These are phyloP conservation scores for Cercophora newfieldiana DNA, from an alignment of 495 filamentous ascomycete genomes.

Conservation along the genomic window DNA sequence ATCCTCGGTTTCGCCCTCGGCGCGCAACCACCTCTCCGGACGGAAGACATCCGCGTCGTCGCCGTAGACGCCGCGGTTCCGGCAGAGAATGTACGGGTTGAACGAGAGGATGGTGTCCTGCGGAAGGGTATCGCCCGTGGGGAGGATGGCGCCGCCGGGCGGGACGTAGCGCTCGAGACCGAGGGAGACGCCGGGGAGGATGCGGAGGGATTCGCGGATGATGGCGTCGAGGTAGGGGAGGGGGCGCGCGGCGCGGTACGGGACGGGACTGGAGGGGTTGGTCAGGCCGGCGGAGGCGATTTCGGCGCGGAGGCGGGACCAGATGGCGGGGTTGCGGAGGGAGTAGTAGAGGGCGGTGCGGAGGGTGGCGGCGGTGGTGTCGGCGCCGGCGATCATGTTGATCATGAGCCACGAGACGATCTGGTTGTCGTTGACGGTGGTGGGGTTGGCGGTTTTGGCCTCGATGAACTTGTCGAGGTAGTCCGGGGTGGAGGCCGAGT, in stretches of 20 bases:
- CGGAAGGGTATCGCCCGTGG: slow-evolving; percentile 20
- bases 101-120: slow-evolving; percentile 35
- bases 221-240: slow-evolving; percentile 52
- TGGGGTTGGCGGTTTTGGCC: slow-evolving; percentile 25
- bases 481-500: slow-evolving; percentile 22
- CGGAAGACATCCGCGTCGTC: slow-evolving; percentile 49
- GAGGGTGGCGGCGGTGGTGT: slow-evolving; percentile 55
- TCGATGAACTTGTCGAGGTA: slow-evolving; percentile 34
- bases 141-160: not conserved
- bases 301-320: slow-evolving; percentile 41
- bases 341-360: slow-evolving; percentile 53
- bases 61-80: slow-evolving; percentile 45
- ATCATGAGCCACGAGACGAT: slow-evolving; percentile 30
- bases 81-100: slow-evolving; percentile 43
- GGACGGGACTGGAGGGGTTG: slow-evolving; percentile 5
- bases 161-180: slow-evolving; percentile 49
- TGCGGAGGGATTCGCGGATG: slow-evolving; percentile 54
- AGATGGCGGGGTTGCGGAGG: slow-evolving; percentile 45
- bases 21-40: slow-evolving; percentile 55
- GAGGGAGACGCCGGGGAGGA: slow-evolving; percentile 50
- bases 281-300: slow-evolving; percentile 30
- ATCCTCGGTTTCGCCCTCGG: slow-evolving; percentile 26
- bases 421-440: slow-evolving; percentile 24
- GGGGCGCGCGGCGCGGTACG: slow-evolving; percentile 18
- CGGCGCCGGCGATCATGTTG: slow-evolving; percentile 52